Percentiles rank a stretch among this genome's conserved stretches.
phyloP scores from a whole-genome alignment of 495 filamentous ascomycete genomes.

The Penicillium canariense region DNA sequence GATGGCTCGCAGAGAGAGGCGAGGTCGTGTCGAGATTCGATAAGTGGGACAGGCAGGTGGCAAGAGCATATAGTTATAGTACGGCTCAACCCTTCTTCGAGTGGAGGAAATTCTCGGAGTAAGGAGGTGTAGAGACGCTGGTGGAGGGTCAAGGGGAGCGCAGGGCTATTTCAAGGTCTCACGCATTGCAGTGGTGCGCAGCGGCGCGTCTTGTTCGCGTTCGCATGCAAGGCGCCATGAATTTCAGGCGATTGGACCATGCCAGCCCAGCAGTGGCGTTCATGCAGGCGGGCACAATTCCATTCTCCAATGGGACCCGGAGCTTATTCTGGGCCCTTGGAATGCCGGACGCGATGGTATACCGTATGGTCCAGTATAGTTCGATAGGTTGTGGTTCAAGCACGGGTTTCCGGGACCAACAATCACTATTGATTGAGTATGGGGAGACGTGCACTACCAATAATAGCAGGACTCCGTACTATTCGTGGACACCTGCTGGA shows the following conservation, averaged over 20 bases:
- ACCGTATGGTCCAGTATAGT: background rate
- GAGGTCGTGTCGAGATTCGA: background rate
- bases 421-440: no score
- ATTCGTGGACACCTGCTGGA: no score
- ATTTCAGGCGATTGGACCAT: conserved; percentile 16
- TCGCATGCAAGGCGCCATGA: conserved; percentile 19
- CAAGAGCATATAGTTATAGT: conserved; percentile 1
- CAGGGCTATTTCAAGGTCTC: conserved; percentile 19
- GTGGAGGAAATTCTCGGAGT: conserved; percentile 8
- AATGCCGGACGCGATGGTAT: background rate
- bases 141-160: conserved; percentile 10
- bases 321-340: no score
- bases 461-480: no score
- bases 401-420: no score
- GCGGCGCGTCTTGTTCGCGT: conserved; percentile 16
- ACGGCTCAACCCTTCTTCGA: conserved; percentile 1
- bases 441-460: no score
- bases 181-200: background rate
- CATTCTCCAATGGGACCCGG: conserved; percentile 10
- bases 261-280: conserved; percentile 18
- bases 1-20: background rate
- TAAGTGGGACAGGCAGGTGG: background rate
- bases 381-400: no score
- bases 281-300: conserved; percentile 18
- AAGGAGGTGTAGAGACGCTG: conserved; percentile 11